Evolutionary conservation across 345 rosid genomes (phyloP), one percentile per base, ranked within the genome.

Genomic region (Citrus cavaleriei): DNA sequence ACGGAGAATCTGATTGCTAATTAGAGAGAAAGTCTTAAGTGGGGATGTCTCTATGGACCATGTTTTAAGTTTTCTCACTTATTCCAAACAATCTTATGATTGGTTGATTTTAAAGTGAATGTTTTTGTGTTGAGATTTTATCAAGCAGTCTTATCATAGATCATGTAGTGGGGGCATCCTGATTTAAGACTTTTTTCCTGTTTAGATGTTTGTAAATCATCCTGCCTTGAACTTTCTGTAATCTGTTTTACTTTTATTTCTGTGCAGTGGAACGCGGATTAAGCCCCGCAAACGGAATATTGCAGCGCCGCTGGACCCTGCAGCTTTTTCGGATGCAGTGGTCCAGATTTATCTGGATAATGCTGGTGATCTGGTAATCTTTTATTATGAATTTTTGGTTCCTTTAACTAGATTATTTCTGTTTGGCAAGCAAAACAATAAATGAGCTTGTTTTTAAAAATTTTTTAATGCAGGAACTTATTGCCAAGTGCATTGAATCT

Each of bases 281-380:
- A 96, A 96, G 98, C 88, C 98, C 98, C 98, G 98, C 98, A 96
- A 96, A 88, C 91, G 98, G 92, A 96, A 96, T 81, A 96, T 96
- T 71, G 92, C 98, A 12, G 95, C 95, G 21, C 98, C 99, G 13
- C 87, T 93, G 87, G 98, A 93, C 94, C 97, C 99, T 94, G 94
- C 98, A 80, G 92, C 97, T 34, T 94, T 94, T 87, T 88, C 99
- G 32, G 98, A 93, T 91, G 97, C 94, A 82, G 97, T 96, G 92
- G 93, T 96, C 87, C 93, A 90, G 95, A 94, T 96, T 74, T 96
- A 96, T 77, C 73, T 91, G 90, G 98, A 96, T 80, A 94, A 91
- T 91, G 97, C 88, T 91, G 99, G 99, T 86, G 97, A 96, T 91
- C 85, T 96, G 94, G 99, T 96, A 90, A 80, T 37, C 70, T 63